A percentile compares a stretch with the other conserved stretches of the same genome.
These are phyloP conservation scores for Tolypocladium endophyticum DNA, from an alignment of 2,329 filamentous ascomycete genomes.

Conservation along the genomic window DNA sequence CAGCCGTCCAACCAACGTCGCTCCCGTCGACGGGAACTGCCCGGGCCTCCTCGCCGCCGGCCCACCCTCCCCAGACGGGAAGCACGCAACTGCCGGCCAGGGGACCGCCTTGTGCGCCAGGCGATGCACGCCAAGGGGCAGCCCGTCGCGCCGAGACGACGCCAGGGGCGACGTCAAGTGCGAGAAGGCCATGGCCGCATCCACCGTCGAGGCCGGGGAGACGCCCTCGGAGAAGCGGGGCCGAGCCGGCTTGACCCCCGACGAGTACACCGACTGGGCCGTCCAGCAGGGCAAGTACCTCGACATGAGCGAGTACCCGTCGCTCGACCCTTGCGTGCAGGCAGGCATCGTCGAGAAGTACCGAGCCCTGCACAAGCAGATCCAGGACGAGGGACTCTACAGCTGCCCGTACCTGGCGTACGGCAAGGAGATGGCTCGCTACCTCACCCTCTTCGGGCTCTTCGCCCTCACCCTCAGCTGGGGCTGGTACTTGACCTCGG, in stretches of 20 bases:
- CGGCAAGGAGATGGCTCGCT: conserved; percentile 62
- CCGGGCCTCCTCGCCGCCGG: neutral
- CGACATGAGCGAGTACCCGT: conserved; percentile 72
- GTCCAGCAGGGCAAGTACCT: conserved; percentile 70
- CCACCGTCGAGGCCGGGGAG: neutral
- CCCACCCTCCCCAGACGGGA: neutral
- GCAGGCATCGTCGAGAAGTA: conserved; percentile 70
- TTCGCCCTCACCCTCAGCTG: conserved; percentile 50
- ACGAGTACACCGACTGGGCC: conserved; percentile 58
- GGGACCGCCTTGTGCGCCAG: neutral
- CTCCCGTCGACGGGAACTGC: neutral
- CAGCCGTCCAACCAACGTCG: neutral
- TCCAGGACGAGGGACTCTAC: conserved; percentile 68
- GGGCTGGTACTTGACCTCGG: conserved; percentile 61
- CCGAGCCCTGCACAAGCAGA: conserved; percentile 58
- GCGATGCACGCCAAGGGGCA: neutral
- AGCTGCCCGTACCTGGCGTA: conserved; percentile 78
- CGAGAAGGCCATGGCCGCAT: neutral
- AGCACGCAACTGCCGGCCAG: neutral
- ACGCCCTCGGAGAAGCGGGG: neutral
- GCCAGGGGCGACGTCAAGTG: neutral
- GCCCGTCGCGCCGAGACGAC: neutral
- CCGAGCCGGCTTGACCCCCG: conserved; percentile 47
- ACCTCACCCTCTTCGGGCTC: conserved; percentile 50
- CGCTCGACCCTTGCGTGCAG: conserved; percentile 64